Evolutionary conservation across 495 filamentous ascomycete species (phyloP).

Genomic region (Neurospora sp.): DNA sequence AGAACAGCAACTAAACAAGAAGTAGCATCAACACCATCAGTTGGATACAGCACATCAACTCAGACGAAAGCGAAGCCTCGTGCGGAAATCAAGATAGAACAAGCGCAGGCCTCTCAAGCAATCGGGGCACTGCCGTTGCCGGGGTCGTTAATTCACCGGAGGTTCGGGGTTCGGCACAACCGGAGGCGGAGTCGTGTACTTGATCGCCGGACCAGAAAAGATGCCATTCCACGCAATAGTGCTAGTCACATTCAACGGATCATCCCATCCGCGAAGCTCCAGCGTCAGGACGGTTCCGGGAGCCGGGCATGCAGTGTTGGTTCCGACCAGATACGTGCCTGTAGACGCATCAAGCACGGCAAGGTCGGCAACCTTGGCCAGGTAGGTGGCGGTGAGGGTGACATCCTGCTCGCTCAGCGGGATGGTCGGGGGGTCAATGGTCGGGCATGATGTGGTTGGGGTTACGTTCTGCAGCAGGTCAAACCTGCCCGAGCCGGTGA

Average conservation of each 20-base stretch:
- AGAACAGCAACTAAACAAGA: too few species aligned
- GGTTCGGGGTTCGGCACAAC: neutral
- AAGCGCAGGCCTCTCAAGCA: too few species aligned
- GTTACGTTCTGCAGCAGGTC: neutral
- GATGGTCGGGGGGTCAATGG: neutral
- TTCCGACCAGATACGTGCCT: neutral
- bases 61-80: too few species aligned
- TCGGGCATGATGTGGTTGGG: neutral
- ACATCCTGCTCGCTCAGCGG: neutral
- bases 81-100: too few species aligned
- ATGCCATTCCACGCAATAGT: neutral
- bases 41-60: too few species aligned
- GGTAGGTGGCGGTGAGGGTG: neutral
- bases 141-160: neutral
- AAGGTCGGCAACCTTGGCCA: neutral
- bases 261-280: neutral
- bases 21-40: too few species aligned
- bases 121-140: too few species aligned
- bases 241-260: neutral
- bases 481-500: neutral
- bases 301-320: neutral
- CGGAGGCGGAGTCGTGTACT: neutral
- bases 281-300: neutral
- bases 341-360: neutral
- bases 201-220: neutral